Percentiles rank a stretch among this genome's conserved stretches.
Evolutionary conservation across 2,329 filamentous ascomycete species (phyloP).

Genomic region (Fusarium agapanthi): DNA sequence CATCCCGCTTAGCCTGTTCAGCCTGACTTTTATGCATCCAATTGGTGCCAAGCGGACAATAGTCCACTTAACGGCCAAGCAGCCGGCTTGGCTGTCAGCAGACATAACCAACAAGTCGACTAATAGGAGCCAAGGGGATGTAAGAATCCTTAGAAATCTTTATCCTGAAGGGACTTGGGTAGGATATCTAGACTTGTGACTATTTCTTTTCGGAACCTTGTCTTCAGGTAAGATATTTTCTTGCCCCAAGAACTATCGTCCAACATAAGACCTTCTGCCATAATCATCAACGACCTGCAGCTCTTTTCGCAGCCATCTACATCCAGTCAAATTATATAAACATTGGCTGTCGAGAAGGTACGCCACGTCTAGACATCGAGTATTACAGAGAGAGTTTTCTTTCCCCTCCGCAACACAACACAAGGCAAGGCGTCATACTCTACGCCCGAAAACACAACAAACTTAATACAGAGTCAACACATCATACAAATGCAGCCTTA

Average conservation of each 20-base stretch:
- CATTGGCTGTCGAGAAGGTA: too few species aligned
- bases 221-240: too few species aligned
- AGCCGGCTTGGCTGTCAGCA: slow-evolving; percentile 1
- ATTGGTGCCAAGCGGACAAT: background rate
- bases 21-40: background rate
- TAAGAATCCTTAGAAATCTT: background rate
- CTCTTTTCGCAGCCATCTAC: background rate
- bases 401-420: background rate
- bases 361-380: too few species aligned
- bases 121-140: background rate
- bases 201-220: too few species aligned
- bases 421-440: background rate
- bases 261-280: background rate
- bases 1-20: background rate
- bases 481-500: background rate
- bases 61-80: background rate
- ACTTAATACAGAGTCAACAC: background rate
- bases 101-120: background rate
- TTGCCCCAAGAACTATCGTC: background rate
- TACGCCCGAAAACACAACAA: background rate
- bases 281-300: background rate
- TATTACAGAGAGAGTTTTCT: accelerated
- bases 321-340: background rate
- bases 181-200: too few species aligned
- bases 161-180: too few species aligned